Base-by-base conservation (phyloP, 768 basidiomycete species). In the Pholiota conissans region DNA sequence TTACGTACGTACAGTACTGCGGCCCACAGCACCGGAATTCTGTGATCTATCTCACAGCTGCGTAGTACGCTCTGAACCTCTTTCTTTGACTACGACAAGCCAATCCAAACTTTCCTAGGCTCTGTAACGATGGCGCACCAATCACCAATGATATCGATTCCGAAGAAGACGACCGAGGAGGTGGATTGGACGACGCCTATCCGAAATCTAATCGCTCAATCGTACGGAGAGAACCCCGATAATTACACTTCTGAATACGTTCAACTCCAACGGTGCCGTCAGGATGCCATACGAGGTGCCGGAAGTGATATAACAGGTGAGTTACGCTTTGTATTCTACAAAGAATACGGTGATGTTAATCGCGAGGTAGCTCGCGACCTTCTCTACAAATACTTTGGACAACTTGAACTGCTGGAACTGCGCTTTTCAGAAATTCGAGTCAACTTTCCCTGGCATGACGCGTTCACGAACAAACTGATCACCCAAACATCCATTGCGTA, bases 331-430 rank as follows among this genome's bases (percentile, higher is more conserved):
- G 5, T 30, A 29, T 49, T 16, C 34, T 18, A 22, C 53, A 8
- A 18, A 22, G 13, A 26, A 1, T 22, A 20, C 39, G 32, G 10
- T 52, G 11, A 34, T 13, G 20, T 39, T 16, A 45, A 35, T 20
- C 34, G 39, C 16, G 22, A 16, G 29, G 54, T 49, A 89, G 95
- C 90, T 11, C 83, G 95, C 49, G 96, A 98, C 76, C 80, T 98
- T 20, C 80, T 99, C 42, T 98, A 96, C 88, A 98, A 97, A 75
- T 99, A 99, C 77, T 99, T 98, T 76, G 96, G 97, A 32, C 97
- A 99, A 72, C 87, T 99, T 42, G 97, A 99, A 68, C 84, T 98
- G 4, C 86, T 99, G 37, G 97, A 99, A 70, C 83, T 99, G 52
- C 87, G 97, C 34, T 99, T 99, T 76, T 86, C 96, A 8, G 96